phyloP scores from a whole-genome alignment of 73 alveolate genomes.

The Paramecium bursaria region DNA sequence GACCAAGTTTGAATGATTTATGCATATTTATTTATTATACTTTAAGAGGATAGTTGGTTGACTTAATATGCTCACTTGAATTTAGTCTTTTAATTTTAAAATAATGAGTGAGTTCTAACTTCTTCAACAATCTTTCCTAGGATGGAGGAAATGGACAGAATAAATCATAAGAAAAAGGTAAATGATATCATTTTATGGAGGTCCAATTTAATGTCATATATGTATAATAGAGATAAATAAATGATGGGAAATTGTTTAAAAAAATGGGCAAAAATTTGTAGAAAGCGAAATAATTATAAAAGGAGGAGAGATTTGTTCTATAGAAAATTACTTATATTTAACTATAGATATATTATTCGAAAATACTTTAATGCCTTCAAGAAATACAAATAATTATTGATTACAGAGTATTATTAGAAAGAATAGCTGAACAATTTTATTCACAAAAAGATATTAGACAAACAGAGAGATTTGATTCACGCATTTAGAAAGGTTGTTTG shows the following conservation, averaged over 20 bases:
- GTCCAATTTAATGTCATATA: not conserved
- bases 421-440: constrained; percentile 32
- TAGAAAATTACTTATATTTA: constrained; percentile 14
- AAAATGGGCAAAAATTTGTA: not conserved
- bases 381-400: constrained; percentile 1
- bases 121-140: not conserved
- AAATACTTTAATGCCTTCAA: constrained; percentile 38
- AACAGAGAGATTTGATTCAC: no score
- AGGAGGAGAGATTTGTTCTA: constrained; percentile 18
- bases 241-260: not conserved
- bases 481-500: no score
- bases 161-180: constrained; percentile 7
- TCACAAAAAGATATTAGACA: not conserved
- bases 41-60: no score
- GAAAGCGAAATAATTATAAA: constrained; percentile 11
- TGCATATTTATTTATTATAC: no score
- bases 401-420: constrained; percentile 23
- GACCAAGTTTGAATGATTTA: no score
- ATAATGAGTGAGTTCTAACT: constrained; percentile 23
- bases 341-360: not conserved
- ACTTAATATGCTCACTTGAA: no score
- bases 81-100: no score
- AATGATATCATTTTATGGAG: not conserved
- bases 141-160: constrained; percentile 8
- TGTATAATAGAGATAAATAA: constrained; percentile 2